Evolutionary conservation across 805 yeast species (phyloP), one percentile per base, ranked within the genome.

Genomic region (Ogataea thermomethanolica): DNA sequence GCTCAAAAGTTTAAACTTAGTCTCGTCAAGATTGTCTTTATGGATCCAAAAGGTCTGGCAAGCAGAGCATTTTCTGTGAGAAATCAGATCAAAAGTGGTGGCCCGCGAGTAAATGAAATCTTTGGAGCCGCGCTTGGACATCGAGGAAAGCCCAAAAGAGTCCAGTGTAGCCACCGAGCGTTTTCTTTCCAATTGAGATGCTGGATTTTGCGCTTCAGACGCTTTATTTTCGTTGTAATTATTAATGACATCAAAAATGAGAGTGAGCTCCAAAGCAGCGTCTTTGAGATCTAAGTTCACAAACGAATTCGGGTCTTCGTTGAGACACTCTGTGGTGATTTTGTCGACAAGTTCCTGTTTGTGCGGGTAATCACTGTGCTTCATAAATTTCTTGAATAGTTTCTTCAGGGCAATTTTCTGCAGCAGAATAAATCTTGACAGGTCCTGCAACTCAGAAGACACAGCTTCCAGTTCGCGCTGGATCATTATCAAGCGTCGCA

Each of bases 401-500:
- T 86, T 86, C 46, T 81, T 70, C 35, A 84, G 69, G 5, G 79
- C 95, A 3, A 87, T 79, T 53, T 81, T 79, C 55, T 86, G 95
- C 7, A 85, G 72, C 15, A 81, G 64, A 11, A 84, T 75, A 55
- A 82, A 86, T 46, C 87, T 70, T n/a, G 85, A 71, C 33, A 86
- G 64, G 45, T 80, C 74, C 51, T 81, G 85, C 21, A 84, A 64
- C 33, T 77, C 81, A 12, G 53, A 64, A 41, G 72, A 74, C 31
- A 70, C 71, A 46, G 48, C 64, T 35, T 54, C 68, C 55, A 65
- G 68, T 54, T 66, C 78, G 37, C 51, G 54, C 58, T 58, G 56
- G 14, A 58, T 55, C 4, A 47, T 39, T 3, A 48, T 27, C 13
- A 62, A 30, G 33, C 57, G 55, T 24, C 58, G 51, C 3, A 45